Conservation (phyloP, 345 rosid species). For the Pistacia vera region DNA sequence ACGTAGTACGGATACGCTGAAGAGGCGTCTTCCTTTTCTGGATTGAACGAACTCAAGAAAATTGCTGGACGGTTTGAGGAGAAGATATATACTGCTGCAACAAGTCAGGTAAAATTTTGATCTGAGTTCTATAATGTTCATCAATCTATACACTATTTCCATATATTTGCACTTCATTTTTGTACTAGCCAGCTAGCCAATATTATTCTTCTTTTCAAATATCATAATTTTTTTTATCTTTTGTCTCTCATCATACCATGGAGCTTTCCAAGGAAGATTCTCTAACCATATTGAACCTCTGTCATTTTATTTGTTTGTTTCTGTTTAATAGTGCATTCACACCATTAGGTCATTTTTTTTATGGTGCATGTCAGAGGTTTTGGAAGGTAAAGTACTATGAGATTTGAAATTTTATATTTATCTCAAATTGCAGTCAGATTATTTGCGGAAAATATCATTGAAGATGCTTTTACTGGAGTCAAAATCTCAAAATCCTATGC, state of each 20-base stretch:
- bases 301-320: neutral
- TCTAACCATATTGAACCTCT: neutral
- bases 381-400: neutral
- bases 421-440: constrained; percentile 61
- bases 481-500: constrained; percentile 54
- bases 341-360: neutral
- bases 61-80: constrained; percentile 84
- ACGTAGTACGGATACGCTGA: constrained; percentile 65
- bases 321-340: neutral
- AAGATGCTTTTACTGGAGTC: constrained; percentile 88
- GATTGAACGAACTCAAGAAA: constrained; percentile 66
- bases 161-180: neutral
- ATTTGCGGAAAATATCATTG: constrained; percentile 77
- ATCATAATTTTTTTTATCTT: no score
- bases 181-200: neutral
- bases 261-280: neutral
- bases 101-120: constrained; percentile 52
- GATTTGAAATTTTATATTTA: constrained; percentile 5
- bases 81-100: constrained; percentile 65
- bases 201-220: neutral
- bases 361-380: neutral
- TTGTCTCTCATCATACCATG: neutral
- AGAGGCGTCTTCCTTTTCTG: constrained; percentile 70
- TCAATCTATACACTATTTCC: neutral
- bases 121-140: neutral